Conservation (phyloP, 192 early-diverging fungal genomes). For the Geranomyces michiganensis region DNA sequence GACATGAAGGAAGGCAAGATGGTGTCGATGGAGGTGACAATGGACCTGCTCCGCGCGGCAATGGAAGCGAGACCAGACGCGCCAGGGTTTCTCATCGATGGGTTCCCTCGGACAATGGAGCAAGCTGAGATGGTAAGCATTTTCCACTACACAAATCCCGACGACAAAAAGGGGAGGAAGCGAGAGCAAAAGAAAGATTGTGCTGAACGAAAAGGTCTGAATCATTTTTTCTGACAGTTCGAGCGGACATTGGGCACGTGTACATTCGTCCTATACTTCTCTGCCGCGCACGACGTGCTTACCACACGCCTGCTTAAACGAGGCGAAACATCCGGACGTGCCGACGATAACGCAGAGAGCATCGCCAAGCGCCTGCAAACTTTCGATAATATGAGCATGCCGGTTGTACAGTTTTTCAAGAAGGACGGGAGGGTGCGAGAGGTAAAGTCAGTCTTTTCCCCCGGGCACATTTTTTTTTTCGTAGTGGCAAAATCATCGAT, state of each 20-base stretch:
- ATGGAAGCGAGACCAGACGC: conserved; percentile 34
- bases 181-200: not conserved
- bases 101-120: conserved; percentile 67
- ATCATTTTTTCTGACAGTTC: not conserved
- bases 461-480: not conserved
- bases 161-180: too few relatives aligned
- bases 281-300: conserved; percentile 84
- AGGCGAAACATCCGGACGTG: conserved; percentile 85
- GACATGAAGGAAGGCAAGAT: conserved; percentile 67
- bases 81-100: conserved; percentile 63
- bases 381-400: conserved; percentile 82
- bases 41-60: conserved; percentile 40
- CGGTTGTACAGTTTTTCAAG: conserved; percentile 76
- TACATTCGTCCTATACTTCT: conserved; percentile 84
- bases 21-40: conserved; percentile 54
- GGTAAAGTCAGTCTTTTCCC: conserved; percentile 14
- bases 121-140: conserved; percentile 51
- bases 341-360: conserved; percentile 91
- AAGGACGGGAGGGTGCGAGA: conserved; percentile 37
- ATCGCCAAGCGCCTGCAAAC: conserved; percentile 93
- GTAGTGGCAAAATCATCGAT: not conserved
- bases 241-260: conserved; percentile 58
- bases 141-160: too few relatives aligned
- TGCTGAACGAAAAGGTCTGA: not conserved
- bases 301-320: conserved; percentile 84